Evolutionary conservation across 495 filamentous ascomycete genomes (phyloP).

Genomic region (Neurospora sp.): DNA sequence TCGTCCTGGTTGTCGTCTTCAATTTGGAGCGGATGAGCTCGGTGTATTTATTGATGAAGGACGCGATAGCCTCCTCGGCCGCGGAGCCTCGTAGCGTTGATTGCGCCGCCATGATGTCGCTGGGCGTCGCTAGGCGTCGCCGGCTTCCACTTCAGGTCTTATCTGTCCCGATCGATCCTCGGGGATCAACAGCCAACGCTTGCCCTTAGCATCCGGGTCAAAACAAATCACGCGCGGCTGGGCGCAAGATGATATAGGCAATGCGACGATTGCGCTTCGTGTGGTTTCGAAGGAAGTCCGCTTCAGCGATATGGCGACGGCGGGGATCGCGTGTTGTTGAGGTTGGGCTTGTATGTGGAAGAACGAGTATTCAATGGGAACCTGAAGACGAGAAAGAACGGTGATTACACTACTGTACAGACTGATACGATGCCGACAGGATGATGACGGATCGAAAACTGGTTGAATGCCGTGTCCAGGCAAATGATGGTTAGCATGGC

Average conservation of each 20-base stretch:
- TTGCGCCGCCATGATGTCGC: constrained; percentile 67
- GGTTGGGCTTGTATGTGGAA: not conserved
- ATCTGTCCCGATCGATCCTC: not conserved
- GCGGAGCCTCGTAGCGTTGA: constrained; percentile 63
- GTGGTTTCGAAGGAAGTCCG: not conserved
- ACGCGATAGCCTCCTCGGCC: constrained; percentile 56
- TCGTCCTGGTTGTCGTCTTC: constrained; percentile 50
- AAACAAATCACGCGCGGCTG: not conserved
- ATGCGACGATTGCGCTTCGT: not conserved
- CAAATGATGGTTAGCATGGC: not conserved
- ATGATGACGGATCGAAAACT: not conserved
- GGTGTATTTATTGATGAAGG: constrained; percentile 57
- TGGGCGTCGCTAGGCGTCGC: not conserved
- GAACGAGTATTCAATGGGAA: not conserved
- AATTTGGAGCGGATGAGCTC: constrained; percentile 50
- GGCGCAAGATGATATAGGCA: not conserved
- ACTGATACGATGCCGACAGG: not conserved
- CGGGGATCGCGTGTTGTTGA: not conserved
- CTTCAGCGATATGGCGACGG: not conserved
- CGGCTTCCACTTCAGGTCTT: not conserved
- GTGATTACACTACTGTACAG: not conserved
- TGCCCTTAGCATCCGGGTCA: not conserved
- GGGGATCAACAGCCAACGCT: not conserved
- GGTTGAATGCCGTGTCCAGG: not conserved
- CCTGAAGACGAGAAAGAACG: not conserved